Evolutionary conservation across 2,329 filamentous ascomycete genomes (phyloP).

Genomic region (Colletotrichum lentis): DNA sequence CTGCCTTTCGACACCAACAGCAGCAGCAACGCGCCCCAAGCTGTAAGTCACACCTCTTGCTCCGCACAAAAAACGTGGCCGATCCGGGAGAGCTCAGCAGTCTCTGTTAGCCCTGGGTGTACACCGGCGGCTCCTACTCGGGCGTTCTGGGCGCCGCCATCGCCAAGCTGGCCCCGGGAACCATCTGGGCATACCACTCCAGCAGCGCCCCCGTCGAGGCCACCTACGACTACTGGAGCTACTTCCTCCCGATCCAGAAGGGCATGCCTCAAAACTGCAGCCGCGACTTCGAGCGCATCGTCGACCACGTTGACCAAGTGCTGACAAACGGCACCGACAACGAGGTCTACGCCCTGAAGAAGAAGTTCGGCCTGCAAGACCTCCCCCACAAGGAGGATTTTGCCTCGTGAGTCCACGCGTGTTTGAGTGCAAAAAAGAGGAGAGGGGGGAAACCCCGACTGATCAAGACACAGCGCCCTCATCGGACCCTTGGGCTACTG

Average conservation of each 20-base stretch:
- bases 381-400: conserved; percentile 61
- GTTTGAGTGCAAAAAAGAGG: conserved; percentile 14
- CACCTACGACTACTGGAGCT: conserved; percentile 66
- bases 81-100: no score
- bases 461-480: conserved; percentile 40
- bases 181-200: conserved; percentile 68
- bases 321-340: conserved; percentile 52
- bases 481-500: conserved; percentile 42
- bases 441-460: background rate
- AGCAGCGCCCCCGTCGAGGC: conserved; percentile 64
- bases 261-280: conserved; percentile 69
- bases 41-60: no score
- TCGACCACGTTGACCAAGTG: conserved; percentile 63
- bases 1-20: conserved; percentile 61
- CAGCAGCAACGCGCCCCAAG: conserved; percentile 58
- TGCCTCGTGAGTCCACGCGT: conserved; percentile 43
- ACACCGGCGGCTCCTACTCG: conserved; percentile 64
- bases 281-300: conserved; percentile 58
- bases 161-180: conserved; percentile 60
- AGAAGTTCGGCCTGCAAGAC: conserved; percentile 60
- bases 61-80: no score
- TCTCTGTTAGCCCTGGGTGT: conserved; percentile 59
- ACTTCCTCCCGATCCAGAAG: conserved; percentile 63
- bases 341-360: conserved; percentile 56
- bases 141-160: conserved; percentile 66